Evolutionary conservation across 2,329 filamentous ascomycete species (phyloP), one percentile per base, ranked within the genome.

Genomic region (Neocatenulostroma microsporum): DNA sequence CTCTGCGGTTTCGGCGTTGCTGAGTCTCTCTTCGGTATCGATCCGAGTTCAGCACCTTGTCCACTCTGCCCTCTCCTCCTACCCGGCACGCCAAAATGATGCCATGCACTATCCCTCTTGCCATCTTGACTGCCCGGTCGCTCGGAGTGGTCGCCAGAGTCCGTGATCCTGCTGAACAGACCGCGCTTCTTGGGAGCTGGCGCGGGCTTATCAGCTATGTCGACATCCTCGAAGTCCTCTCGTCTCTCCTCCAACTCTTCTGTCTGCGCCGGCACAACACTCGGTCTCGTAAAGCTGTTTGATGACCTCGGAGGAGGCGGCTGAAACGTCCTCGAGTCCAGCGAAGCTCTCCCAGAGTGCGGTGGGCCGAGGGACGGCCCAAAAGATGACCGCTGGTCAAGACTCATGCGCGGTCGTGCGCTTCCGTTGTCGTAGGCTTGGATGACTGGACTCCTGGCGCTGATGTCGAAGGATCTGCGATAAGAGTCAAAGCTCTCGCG

Each of bases 401-500:
- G n/a, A n/a, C n/a, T n/a, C n/a, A n/a, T n/a, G 3, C 37, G 31
- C 26, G 35, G 35, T 3, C 33, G 31, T 4, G 18, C 23, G 20
- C 26, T 17, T 17, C 4, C 13, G 3, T 29, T n/a, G 15, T 41
- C 62, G 36, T 83, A 76, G 43, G 71, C 60, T 40, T 70, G 66
- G 34, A 72, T 61, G 37, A 95, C 66, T 7, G 87, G 89, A 25
- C 86, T 91, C 45, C 80, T 80, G 25, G 88, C 89, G 33, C 82
- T 88, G 42, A 96, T 93, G 57, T 96, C 89, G 68, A 96, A 96
- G 46, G 89, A 95, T 54, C 91, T 78, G 46, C 91, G 75, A 64
- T 96, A 96, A 3, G 88, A 94, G 60, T 96, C 91, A 56, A 96
- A 96, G 2, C 88, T 95, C 65, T 96, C 91, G 54, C 89, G 77